These are phyloP conservation scores for Magnaporthales sp. DNA, from an alignment of 2,329 filamentous ascomycete species.

Conservation along the genomic window DNA sequence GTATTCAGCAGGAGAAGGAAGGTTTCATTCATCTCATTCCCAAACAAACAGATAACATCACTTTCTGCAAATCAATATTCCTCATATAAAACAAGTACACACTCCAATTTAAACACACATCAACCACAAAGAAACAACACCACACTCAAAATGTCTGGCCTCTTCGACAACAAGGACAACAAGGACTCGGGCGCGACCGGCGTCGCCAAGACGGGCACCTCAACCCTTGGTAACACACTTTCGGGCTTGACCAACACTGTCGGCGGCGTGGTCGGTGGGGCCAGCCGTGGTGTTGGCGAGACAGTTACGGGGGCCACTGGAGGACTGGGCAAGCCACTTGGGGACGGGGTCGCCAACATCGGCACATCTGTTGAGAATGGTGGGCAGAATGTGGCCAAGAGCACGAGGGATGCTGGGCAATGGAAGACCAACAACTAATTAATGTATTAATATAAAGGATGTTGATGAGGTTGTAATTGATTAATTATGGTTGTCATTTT, in stretches of 20 bases:
- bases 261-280: constrained; percentile 32
- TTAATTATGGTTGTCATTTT: too few species aligned
- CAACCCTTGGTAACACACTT: constrained; percentile 21
- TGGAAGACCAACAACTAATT: constrained; percentile 36
- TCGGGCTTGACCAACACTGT: constrained; percentile 22
- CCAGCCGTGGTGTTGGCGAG: constrained; percentile 46
- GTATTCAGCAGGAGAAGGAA: too few species aligned
- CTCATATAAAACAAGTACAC: not conserved
- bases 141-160: constrained; percentile 4
- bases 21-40: too few species aligned
- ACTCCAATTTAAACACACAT: not conserved
- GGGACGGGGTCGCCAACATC: constrained; percentile 43
- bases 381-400: constrained; percentile 35
- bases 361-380: constrained; percentile 46
- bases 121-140: not conserved
- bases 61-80: too few species aligned
- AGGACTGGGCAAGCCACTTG: constrained; percentile 41
- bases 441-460: not conserved
- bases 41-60: too few species aligned
- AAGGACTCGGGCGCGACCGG: constrained; percentile 13
- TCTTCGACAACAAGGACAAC: constrained; percentile 1
- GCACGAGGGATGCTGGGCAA: constrained; percentile 48
- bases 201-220: constrained; percentile 19
- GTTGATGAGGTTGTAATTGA: too few species aligned
- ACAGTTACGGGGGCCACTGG: constrained; percentile 46